Evolutionary conservation across 345 rosid genomes (phyloP), one percentile per base, ranked within the genome.

Genomic region (Zanthoxylum bungeanum): DNA sequence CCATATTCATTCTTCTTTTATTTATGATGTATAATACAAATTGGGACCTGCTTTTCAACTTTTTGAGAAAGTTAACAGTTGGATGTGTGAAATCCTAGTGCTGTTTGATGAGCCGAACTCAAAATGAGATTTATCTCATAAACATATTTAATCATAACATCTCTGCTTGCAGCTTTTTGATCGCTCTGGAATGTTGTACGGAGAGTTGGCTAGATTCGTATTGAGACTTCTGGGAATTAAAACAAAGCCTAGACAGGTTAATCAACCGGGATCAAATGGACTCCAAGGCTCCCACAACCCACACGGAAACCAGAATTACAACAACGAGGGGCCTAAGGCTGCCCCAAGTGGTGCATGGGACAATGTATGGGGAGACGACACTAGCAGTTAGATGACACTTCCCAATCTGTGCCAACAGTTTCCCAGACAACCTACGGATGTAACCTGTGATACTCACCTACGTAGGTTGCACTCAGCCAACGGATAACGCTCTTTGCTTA

Each of bases 181-280:
- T 74, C 96, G 98, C 50, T 71, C 89, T 4, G 98, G 99, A 53
- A 1, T 93, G 62, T 70, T 95, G 73, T 95, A 95, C 73, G 97
- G 99, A 53, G 99, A 95, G 78, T 75, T 95, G 74, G 99, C 99
- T 44, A 85, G 98, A 81, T 95, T 95, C 73, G 98, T 88, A 36
- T 70, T 93, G 75, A 89, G 97, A 75, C 21, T 95, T 64, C 85
- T 95, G 62, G 99, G 99, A 63, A 73, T 95, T 44, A 93, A 72
- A 81, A 73, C 97, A 76, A 91, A 89, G 68, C 86, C 93, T 14
- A 74, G 86, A 72, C 89, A 83, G 77, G 73, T 85, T 76, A 86
- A 88, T 71, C 93, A 84, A 74, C 82, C 82, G 0, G 96, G 88
- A 52, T 87, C 90, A 47, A 77, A 85, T 44, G 93, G 92, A 63